phyloP scores from a whole-genome alignment of 1,284 basidiomycete genomes.

The Ceratobasidium sp. region DNA sequence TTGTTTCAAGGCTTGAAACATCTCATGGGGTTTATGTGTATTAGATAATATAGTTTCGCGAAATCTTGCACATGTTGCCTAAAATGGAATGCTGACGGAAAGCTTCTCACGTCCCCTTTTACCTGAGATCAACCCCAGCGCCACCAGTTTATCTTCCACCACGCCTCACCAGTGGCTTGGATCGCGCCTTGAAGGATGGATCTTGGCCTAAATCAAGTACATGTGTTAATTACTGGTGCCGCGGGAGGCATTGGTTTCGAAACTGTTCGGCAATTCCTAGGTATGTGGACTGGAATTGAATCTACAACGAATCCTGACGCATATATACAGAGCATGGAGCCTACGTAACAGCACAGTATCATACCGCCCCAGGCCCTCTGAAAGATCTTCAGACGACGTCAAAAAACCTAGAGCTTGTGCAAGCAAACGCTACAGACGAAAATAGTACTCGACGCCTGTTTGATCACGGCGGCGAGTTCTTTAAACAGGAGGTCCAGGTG shows the following conservation, averaged over 20 bases:
- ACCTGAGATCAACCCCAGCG: too few species aligned
- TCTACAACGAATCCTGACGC: slow-evolving; percentile 46
- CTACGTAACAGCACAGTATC: slow-evolving; percentile 79
- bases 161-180: too few species aligned
- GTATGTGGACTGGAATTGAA: slow-evolving; percentile 54
- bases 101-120: too few species aligned
- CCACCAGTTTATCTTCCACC: too few species aligned
- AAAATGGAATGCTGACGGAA: background rate
- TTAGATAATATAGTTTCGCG: background rate
- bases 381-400: slow-evolving; percentile 62
- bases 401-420: slow-evolving; percentile 60
- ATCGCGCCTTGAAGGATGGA: slow-evolving; percentile 55
- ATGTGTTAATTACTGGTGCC: slow-evolving; percentile 68
- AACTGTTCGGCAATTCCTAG: slow-evolving; percentile 67
- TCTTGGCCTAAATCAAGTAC: slow-evolving; percentile 58
- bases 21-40: background rate
- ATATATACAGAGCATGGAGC: slow-evolving; percentile 71
- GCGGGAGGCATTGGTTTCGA: slow-evolving; percentile 76
- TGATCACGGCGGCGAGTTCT: slow-evolving; percentile 10
- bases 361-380: slow-evolving; percentile 66
- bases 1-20: background rate
- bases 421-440: slow-evolving; percentile 73
- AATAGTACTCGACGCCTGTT: slow-evolving; percentile 64
- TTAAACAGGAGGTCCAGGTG: slow-evolving; percentile 48
- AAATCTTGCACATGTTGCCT: background rate